A percentile compares a stretch with the other conserved stretches of the same genome.
These are phyloP conservation scores for Annulohypoxylon moriforme DNA, from an alignment of 495 filamentous ascomycete species.

Conservation along the genomic window DNA sequence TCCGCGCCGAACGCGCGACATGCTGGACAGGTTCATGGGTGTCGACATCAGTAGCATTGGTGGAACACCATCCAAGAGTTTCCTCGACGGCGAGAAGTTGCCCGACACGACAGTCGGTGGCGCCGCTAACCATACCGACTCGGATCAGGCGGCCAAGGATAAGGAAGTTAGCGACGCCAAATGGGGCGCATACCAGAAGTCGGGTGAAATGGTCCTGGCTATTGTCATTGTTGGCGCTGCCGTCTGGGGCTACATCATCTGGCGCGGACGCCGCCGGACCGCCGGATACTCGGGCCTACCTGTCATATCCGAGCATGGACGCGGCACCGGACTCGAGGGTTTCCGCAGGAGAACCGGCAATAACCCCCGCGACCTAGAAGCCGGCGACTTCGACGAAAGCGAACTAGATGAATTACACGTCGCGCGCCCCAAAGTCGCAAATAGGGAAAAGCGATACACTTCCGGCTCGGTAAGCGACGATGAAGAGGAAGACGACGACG, in stretches of 20 bases:
- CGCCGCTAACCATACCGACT: slow-evolving; percentile 76
- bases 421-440: slow-evolving; percentile 55
- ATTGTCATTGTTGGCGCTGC: slow-evolving; percentile 83
- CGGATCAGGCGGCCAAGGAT: slow-evolving; percentile 75
- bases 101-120: slow-evolving; percentile 87
- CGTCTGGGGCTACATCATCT: slow-evolving; percentile 87
- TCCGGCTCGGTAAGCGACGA: slow-evolving; percentile 70
- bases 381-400: slow-evolving; percentile 88
- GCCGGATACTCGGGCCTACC: slow-evolving; percentile 66
- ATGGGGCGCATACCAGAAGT: slow-evolving; percentile 92
- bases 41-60: slow-evolving; percentile 95
- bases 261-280: slow-evolving; percentile 74
- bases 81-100: slow-evolving; percentile 91
- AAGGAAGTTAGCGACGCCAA: slow-evolving; percentile 84
- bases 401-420: slow-evolving; percentile 82
- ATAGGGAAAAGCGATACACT: slow-evolving; percentile 61
- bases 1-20: slow-evolving; percentile 87
- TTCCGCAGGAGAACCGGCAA: slow-evolving; percentile 60
- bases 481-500: slow-evolving; percentile 48
- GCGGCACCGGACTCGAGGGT: slow-evolving; percentile 55
- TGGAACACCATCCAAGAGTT: slow-evolving; percentile 82
- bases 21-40: slow-evolving; percentile 95
- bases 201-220: slow-evolving; percentile 87
- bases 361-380: slow-evolving; percentile 73
- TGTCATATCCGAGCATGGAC: slow-evolving; percentile 34